Base-by-base conservation (phyloP, 495 filamentous ascomycete genomes). In the Hypoxylon trugodes region DNA sequence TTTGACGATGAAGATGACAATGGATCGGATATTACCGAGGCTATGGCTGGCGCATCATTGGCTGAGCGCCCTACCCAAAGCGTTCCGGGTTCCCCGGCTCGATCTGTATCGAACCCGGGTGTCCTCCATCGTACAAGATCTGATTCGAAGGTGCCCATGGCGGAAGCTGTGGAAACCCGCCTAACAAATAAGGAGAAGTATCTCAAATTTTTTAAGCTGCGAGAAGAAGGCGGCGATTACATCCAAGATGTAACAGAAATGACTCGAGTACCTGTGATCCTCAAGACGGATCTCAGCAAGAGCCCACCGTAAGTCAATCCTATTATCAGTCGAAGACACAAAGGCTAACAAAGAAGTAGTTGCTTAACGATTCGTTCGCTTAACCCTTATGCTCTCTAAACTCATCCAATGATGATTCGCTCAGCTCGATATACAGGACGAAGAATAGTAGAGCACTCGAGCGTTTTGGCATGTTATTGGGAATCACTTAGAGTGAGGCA, bases 181-280 rank as follows among this genome's bases (percentile, higher is more conserved):
- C 74, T 93, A 71, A 92, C 84, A 57, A 91, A 96, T 81, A 96
- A 96, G 82, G 95, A 98, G 81, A 96, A 96, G 78, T 98, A 97
- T 75, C 74, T 96, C 59, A 91, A 88, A 69, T 80, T 92, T 45
- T 98, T 98, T 80, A 88, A 87, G 66, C 79, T 98, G 66, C 81
- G 96, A 38, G 96, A 98, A 70, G 92, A 96, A 77, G 89, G 90
- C 61, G 93, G 96, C 28, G 92, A 97, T 50, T 93, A 96, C 79
- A 96, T 98, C 69, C 95, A 98, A 74, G 95, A 98, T 74, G 93
- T 98, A 59, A 92, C 87, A 21, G 95, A 98, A 83, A 97, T 98
- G 92, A 94, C 92, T 30, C 84, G 93, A 52, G 91, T 98, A 46
- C 95, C 95, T 2, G 90, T 98, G 56, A 96, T 98, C 68, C 78